A percentile compares a stretch with the other conserved stretches of the same genome.
Evolutionary conservation across 2,329 filamentous ascomycete species (phyloP).

Genomic region (Ophiostoma triangulosporum): DNA sequence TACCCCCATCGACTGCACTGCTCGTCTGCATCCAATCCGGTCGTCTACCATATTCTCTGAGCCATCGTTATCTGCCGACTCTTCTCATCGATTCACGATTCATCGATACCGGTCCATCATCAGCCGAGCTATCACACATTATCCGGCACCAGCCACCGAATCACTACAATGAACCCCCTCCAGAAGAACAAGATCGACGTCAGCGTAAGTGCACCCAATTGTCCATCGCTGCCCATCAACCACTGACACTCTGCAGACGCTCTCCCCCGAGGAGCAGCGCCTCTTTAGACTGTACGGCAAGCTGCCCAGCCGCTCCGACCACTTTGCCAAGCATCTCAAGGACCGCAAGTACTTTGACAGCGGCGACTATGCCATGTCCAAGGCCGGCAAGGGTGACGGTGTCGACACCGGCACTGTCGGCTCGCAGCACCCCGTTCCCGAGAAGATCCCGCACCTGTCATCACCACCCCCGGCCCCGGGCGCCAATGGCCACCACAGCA

Average conservation of each 20-base stretch:
- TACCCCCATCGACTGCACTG: too few relatives aligned
- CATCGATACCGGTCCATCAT: not conserved
- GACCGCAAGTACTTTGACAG: constrained; percentile 99
- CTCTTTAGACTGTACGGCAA: constrained; percentile 97
- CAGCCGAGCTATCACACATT: not conserved
- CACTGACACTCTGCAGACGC: constrained; percentile 43
- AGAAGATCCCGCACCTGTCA: constrained; percentile 85
- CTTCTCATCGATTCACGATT: not conserved
- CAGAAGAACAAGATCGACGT: constrained; percentile 98
- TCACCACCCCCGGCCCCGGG: constrained; percentile 40
- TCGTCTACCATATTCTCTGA: not conserved
- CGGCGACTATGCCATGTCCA: constrained; percentile 90
- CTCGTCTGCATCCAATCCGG: too few relatives aligned
- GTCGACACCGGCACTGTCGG: constrained; percentile 89
- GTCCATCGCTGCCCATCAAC: not conserved
- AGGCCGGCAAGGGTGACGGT: constrained; percentile 91
- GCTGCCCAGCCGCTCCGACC: constrained; percentile 87
- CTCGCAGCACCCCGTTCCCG: constrained; percentile 84
- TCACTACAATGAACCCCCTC: constrained; percentile 64
- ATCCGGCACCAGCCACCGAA: not conserved
- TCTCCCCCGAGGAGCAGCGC: constrained; percentile 89
- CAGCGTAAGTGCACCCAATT: constrained; percentile 53
- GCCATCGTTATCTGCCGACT: not conserved
- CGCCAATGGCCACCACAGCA: constrained; percentile 10
- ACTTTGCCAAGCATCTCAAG: constrained; percentile 96